phyloP scores from a whole-genome alignment of 2,329 filamentous ascomycete genomes.

The Hypomyces rosellus region DNA sequence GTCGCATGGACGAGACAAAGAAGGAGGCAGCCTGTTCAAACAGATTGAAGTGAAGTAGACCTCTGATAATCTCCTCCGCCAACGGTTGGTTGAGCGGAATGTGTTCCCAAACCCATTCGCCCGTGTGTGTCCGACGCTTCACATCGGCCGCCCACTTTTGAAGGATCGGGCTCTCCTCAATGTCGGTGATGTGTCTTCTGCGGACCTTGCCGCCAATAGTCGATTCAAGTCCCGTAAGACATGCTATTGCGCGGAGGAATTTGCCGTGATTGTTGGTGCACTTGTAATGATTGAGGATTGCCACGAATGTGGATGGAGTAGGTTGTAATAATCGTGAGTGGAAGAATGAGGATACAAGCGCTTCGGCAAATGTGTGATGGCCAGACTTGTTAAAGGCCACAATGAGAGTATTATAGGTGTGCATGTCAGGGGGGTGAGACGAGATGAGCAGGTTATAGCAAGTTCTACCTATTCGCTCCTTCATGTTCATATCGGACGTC shows the following conservation, averaged over 20 bases:
- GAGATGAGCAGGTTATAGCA: conserved; percentile 63
- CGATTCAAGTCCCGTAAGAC: conserved; percentile 38
- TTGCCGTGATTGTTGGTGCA: conserved; percentile 32
- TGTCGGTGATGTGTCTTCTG: conserved; percentile 27
- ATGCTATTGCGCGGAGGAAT: conserved; percentile 39
- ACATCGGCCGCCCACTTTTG: conserved; percentile 23
- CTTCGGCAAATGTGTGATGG: conserved; percentile 43
- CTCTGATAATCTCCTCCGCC: conserved; percentile 40
- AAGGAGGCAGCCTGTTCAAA: conserved; percentile 38
- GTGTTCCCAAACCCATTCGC: conserved; percentile 35
- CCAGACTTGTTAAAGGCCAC: conserved; percentile 53
- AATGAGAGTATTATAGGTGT: conserved; percentile 67
- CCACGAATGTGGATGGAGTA: conserved; percentile 43
- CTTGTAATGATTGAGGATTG: conserved; percentile 46
- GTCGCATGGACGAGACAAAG: conserved; percentile 33
- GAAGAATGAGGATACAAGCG: conserved; percentile 48
- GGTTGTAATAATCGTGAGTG: conserved; percentile 37
- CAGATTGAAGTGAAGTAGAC: conserved; percentile 42
- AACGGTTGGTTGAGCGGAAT: conserved; percentile 32
- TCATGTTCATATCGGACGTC: conserved; percentile 19
- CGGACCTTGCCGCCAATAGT: conserved; percentile 33
- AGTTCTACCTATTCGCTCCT: conserved; percentile 34
- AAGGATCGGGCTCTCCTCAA: conserved; percentile 22
- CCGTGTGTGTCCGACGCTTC: conserved; percentile 19
- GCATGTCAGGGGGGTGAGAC: conserved; percentile 54